Percentiles rank a stretch among this genome's conserved stretches.
These are phyloP conservation scores for Chrysosporium queenslandicum DNA, from an alignment of 2,329 filamentous ascomycete genomes.

Conservation along the genomic window DNA sequence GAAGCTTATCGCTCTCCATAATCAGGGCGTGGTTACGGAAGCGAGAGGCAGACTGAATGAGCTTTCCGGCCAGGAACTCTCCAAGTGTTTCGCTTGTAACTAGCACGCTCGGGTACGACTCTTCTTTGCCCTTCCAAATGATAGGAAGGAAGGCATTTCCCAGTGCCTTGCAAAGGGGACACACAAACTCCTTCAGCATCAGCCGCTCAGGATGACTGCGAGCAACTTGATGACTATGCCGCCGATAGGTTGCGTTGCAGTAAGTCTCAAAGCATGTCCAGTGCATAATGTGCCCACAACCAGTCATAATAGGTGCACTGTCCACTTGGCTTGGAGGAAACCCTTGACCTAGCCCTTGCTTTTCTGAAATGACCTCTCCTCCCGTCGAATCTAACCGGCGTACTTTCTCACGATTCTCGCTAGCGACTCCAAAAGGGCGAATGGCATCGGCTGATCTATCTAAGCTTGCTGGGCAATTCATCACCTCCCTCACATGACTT, in stretches of 20 bases:
- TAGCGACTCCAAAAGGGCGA: slow-evolving; percentile 81
- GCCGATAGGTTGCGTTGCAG: slow-evolving; percentile 67
- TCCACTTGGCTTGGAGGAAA: slow-evolving; percentile 61
- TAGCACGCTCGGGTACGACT: slow-evolving; percentile 67
- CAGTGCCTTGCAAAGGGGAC: slow-evolving; percentile 89
- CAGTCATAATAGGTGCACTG: slow-evolving; percentile 71
- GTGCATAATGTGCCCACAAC: slow-evolving; percentile 98
- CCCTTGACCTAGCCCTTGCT: slow-evolving; percentile 78
- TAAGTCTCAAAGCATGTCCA: slow-evolving; percentile 92
- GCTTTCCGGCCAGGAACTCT: slow-evolving; percentile 55
- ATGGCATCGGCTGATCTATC: slow-evolving; percentile 75
- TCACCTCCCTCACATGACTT: slow-evolving; percentile 75
- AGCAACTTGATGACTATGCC: slow-evolving; percentile 87
- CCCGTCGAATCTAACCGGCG: slow-evolving; percentile 66
- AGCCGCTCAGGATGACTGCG: slow-evolving; percentile 82
- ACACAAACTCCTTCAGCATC: slow-evolving; percentile 78
- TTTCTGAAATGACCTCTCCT: slow-evolving; percentile 59
- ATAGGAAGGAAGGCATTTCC: slow-evolving; percentile 93
- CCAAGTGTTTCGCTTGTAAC: slow-evolving; percentile 52
- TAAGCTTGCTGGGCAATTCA: slow-evolving; percentile 66
- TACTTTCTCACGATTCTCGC: slow-evolving; percentile 70
- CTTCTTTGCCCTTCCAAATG: slow-evolving; percentile 86
- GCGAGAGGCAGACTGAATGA: slow-evolving; percentile 41
- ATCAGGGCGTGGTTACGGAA: slow-evolving; percentile 40
- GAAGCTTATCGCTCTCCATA: slow-evolving; percentile 28